Base-by-base conservation (phyloP, 2,329 filamentous ascomycete genomes). In the Stylonectria norvegica region DNA sequence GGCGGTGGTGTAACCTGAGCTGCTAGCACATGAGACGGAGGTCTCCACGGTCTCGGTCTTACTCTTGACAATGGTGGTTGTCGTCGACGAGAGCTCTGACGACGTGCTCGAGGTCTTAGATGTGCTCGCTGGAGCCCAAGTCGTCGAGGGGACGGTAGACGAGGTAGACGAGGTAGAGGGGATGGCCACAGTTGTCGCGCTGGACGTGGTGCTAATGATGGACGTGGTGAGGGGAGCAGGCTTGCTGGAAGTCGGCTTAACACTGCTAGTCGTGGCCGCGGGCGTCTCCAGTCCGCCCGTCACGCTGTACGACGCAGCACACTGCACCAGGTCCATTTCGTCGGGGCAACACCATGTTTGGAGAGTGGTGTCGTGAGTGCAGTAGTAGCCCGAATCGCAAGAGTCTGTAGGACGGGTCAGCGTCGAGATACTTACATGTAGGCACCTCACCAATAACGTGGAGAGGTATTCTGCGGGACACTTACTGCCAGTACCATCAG, bases 261-360 rank as follows among this genome's bases (percentile, higher is more conserved):
- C 40, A n/a, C 52, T 49, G 35, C 57, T 55, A 32, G 60, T 60
- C 28, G 57, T 55, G 18, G 65, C 53, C 9, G 60, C 62, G 8
- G 66, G 61, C 32, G 64, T 57, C 39, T 69, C 58, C 18, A 71
- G 68, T 47, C 72, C 66, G 35, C 68, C 68, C 36, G 68, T 62
- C 39, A 83, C 71, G 30, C 61, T 62, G 38, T 74, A 76, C 20
- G 70, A 68, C 37, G 65, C 62, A 40, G 79, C 79, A 62, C 80
- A 84, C 32, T 73, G 62, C 18, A 61, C 62, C 34, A 81, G 67
- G 46, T 71, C 67, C 68, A 76, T 67, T 45, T 65, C 68, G 30
- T 80, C 63, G 29, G 78, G 77, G 63, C 80, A 84, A 69, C 80
- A 84, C 67, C 75, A 75, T 22, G 79, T 81, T 41, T 70, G 64